Evolutionary conservation across 345 rosid genomes (phyloP).

Genomic region (Lagerstroemia speciosa): DNA sequence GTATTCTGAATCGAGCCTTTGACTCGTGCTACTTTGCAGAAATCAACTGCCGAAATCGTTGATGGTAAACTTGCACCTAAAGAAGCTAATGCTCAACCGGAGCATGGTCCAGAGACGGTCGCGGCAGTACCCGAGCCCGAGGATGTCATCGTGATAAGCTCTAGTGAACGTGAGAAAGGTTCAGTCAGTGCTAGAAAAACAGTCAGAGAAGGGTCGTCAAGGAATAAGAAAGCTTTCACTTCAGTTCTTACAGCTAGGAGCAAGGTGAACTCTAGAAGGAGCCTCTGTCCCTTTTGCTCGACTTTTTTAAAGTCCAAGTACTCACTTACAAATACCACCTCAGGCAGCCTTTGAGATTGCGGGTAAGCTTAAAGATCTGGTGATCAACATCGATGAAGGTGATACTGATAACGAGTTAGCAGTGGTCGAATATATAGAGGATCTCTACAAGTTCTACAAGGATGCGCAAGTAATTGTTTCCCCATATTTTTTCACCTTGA

Average conservation of each 20-base stretch:
- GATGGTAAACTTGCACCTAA: constrained; percentile 5
- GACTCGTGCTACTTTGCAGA: neutral
- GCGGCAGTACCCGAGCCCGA: constrained; percentile 28
- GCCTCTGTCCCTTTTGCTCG: neutral
- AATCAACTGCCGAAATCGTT: neutral
- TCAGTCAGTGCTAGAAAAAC: constrained; percentile 22
- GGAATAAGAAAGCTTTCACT: constrained; percentile 48
- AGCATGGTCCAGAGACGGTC: constrained; percentile 16
- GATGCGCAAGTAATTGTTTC: constrained; percentile 39
- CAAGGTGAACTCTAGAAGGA: constrained; percentile 32
- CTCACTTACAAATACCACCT: neutral
- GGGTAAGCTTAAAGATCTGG: constrained; percentile 24
- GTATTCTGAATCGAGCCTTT: neutral
- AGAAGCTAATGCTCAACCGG: constrained; percentile 7
- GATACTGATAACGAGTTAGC: constrained; percentile 63
- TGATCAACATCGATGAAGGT: constrained; percentile 52
- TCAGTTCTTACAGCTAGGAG: constrained; percentile 62
- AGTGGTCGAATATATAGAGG: constrained; percentile 81
- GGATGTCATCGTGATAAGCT: constrained; percentile 37
- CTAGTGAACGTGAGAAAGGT: constrained; percentile 34
- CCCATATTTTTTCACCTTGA: neutral
- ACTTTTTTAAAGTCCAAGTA: neutral
- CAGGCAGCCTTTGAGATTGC: constrained; percentile 52
- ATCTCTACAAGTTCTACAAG: constrained; percentile 73
- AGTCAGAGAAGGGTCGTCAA: constrained; percentile 17